Evolutionary conservation across 352 stramenopile species (phyloP).

Genomic region (Pythium rishiriense): DNA sequence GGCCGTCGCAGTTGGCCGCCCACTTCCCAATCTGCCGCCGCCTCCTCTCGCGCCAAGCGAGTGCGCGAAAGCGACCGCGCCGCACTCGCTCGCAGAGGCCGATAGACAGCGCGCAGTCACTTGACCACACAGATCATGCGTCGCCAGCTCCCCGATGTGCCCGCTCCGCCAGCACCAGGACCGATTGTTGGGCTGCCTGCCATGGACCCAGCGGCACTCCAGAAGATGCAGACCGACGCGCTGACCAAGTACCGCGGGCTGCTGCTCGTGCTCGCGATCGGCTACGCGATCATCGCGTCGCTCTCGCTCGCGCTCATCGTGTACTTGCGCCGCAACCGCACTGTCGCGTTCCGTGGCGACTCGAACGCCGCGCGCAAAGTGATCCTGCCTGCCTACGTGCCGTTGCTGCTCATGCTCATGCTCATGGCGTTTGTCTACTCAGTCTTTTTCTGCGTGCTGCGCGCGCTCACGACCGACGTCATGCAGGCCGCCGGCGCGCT

Average conservation of each 20-base stretch:
- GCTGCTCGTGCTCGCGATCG: constrained; percentile 19
- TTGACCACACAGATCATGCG: neutral
- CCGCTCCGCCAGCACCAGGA: no score
- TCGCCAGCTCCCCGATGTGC: constrained; percentile 11
- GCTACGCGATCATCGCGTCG: constrained; percentile 25
- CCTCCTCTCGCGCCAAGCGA: neutral
- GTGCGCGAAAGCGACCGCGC: no score
- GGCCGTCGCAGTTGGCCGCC: neutral
- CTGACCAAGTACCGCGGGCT: constrained; percentile 21
- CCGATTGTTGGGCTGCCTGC: neutral
- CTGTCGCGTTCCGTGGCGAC: constrained; percentile 53
- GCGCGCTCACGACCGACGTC: constrained; percentile 32
- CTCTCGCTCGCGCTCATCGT: constrained; percentile 32
- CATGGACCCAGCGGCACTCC: constrained; percentile 2
- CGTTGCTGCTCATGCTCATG: constrained; percentile 35
- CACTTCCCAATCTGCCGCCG: neutral
- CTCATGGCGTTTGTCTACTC: constrained; percentile 16
- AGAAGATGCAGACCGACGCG: constrained; percentile 5
- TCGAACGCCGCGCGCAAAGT: constrained; percentile 54
- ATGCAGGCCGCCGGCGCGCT: constrained; percentile 18
- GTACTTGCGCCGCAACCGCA: constrained; percentile 55
- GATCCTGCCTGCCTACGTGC: constrained; percentile 68
- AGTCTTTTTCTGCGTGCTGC: constrained; percentile 45
- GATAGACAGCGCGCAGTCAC: neutral
- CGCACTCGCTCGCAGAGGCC: no score